Conservation (phyloP, 1,284 basidiomycete genomes). For the Sutorius eximius region DNA sequence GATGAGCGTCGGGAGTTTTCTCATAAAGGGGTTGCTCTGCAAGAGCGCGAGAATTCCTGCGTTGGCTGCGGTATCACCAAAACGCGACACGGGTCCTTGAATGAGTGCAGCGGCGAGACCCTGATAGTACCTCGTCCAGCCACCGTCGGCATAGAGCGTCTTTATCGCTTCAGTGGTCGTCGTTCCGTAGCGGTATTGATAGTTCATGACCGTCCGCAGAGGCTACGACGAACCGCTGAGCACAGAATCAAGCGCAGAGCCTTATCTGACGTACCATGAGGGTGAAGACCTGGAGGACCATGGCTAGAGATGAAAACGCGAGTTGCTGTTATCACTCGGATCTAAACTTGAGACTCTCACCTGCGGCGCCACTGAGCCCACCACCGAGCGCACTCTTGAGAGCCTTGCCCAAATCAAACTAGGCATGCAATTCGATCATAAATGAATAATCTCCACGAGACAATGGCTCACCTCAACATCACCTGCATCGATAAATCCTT, state of each 20-base stretch:
- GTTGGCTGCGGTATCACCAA: conserved; percentile 89
- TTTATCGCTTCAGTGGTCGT: conserved; percentile 61
- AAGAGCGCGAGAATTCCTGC: conserved; percentile 77
- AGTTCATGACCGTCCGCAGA: conserved; percentile 88
- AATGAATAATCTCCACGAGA: conserved; percentile 6
- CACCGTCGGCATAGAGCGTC: conserved; percentile 78
- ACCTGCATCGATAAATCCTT: conserved; percentile 66
- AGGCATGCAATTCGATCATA: neutral
- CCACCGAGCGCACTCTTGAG: conserved; percentile 81
- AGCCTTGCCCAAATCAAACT: conserved; percentile 79
- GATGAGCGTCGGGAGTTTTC: conserved; percentile 55
- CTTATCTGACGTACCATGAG: conserved; percentile 59
- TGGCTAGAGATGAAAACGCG: conserved; percentile 49
- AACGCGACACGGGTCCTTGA: conserved; percentile 76
- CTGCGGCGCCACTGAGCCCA: conserved; percentile 82
- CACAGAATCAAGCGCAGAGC: conserved; percentile 2
- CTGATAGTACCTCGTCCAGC: conserved; percentile 78
- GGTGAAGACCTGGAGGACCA: conserved; percentile 85
- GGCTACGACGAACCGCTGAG: conserved; percentile 43
- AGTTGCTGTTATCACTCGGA: neutral
- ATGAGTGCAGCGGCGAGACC: conserved; percentile 80
- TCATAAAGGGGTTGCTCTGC: conserved; percentile 67
- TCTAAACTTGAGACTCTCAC: conserved; percentile 33
- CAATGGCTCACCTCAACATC: conserved; percentile 57
- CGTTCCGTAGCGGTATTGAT: conserved; percentile 83